A percentile compares a stretch with the other conserved stretches of the same genome.
These are phyloP conservation scores for Scheffersomyces lignicola DNA, from an alignment of 1,139 yeast genomes.

Conservation along the genomic window DNA sequence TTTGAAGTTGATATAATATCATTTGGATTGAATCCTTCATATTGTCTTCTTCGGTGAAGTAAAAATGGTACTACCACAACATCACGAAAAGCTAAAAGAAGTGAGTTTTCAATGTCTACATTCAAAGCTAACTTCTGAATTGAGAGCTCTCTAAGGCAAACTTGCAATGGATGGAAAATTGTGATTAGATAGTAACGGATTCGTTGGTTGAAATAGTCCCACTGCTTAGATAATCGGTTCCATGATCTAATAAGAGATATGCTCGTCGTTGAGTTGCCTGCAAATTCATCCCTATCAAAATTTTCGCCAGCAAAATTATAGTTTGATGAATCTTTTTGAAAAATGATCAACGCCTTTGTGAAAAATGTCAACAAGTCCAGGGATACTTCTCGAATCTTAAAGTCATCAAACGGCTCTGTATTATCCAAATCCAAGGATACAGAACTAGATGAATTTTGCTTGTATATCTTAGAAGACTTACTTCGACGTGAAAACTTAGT, in stretches of 20 bases:
- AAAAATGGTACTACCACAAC: slow-evolving; percentile 31
- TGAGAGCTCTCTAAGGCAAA: slow-evolving; percentile 19
- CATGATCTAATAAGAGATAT: slow-evolving; percentile 16
- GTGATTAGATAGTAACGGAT: slow-evolving; percentile 29
- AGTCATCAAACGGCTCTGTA: slow-evolving; percentile 27
- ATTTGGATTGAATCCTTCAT: background rate
- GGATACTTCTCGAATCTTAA: slow-evolving; percentile 29
- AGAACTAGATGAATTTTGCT: slow-evolving; percentile 3
- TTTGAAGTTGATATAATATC: background rate
- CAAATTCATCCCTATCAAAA: slow-evolving; percentile 6
- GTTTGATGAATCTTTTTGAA: slow-evolving; percentile 22
- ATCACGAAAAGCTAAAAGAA: slow-evolving; percentile 34
- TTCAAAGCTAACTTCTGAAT: slow-evolving; percentile 12
- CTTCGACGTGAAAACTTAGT: slow-evolving; percentile 7
- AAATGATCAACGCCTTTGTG: slow-evolving; percentile 21
- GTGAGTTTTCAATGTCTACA: slow-evolving; percentile 31
- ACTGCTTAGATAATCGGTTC: slow-evolving; percentile 21
- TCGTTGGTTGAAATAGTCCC: slow-evolving; percentile 35
- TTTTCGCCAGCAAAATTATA: slow-evolving; percentile 3
- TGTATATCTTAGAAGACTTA: slow-evolving; percentile 4
- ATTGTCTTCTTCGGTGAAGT: slow-evolving; percentile 14
- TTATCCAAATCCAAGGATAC: background rate
- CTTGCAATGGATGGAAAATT: slow-evolving; percentile 33
- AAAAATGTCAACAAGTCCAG: slow-evolving; percentile 31
- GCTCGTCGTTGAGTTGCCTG: slow-evolving; percentile 2